Evolutionary conservation across 108 stramenopile species (phyloP), one percentile per base, ranked within the genome.

Genomic region (Aurantiochytrium sp.): DNA sequence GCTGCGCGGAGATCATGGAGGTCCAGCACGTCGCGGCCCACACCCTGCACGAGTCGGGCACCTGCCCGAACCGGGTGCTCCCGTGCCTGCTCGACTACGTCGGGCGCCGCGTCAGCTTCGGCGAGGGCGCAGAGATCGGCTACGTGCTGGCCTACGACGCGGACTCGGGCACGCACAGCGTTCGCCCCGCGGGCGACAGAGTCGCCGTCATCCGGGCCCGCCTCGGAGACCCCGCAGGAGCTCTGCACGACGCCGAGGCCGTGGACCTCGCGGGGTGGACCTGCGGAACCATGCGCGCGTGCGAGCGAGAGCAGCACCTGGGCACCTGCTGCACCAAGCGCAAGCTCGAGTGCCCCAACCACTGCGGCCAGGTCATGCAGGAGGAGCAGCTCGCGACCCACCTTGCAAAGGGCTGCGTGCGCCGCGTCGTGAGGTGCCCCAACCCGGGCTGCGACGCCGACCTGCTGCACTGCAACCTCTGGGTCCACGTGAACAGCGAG

Each of bases 51-150:
- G 73, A 81, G 32, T 41, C 42, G 27, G 73, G 42, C 12, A 41
- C 73, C 6, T 81, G 73, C 39, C 73, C 73, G 12, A 41, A 81
- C 12, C 73, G 73, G 0, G 39, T 81, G 6, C 45, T 81, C 6
- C 73, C 73, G 24, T 81, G 73, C 24, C 73, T 81, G 2, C 30
- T 48, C 0, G 73, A 81, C 45, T 81, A 81, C 45, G 73, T 81
- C 2, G 73, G 73, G 12, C 39, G 73, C 1, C 39, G 73, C n/a
- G 45, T 81, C 2, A 12, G 45, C n/a, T 48, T 39, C 30, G 42
- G 30, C 12, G 10, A 48, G 15, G 42, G 45, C 8, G 3, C 21
- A 1, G 42, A 81, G 24, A 24, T 81, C 27, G 73, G 73, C 6
- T 81, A 48, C 32, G 73, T 81, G 21, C 73, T 81, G 6, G 12